Evolutionary conservation across 192 early-diverging fungal species (phyloP).

Genomic region (Coemansia sp.): DNA sequence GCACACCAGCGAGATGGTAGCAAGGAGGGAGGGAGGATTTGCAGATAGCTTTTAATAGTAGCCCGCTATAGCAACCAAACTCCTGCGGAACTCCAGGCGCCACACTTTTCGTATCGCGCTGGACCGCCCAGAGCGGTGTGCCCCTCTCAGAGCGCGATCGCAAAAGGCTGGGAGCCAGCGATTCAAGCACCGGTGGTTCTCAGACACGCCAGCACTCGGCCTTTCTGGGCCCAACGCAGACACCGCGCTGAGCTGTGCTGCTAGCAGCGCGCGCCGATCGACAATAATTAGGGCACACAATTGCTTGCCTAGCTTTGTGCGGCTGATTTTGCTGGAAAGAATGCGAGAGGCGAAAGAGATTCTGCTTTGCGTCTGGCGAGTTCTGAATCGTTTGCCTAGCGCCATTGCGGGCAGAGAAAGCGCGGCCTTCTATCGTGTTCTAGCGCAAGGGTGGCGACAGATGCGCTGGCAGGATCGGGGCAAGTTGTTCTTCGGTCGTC

Average conservation of each 20-base stretch:
- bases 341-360: background rate
- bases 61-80: background rate
- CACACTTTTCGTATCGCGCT: background rate
- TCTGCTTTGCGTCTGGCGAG: background rate
- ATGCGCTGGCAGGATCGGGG: constrained; percentile 4
- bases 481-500: background rate
- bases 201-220: too few relatives aligned
- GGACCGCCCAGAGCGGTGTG: background rate
- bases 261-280: constrained; percentile 1
- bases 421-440: background rate
- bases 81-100: background rate
- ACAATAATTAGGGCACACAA: background rate
- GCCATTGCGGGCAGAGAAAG: too few relatives aligned
- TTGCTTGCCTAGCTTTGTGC: background rate
- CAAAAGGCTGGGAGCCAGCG: too few relatives aligned
- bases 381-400: background rate
- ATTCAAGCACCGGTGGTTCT: background rate
- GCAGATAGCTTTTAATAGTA: background rate
- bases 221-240: too few relatives aligned
- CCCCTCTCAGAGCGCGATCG: too few relatives aligned
- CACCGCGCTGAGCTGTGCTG: too few relatives aligned
- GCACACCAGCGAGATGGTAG: background rate
- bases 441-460: background rate
- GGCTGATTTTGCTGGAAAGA: background rate
- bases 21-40: background rate